phyloP scores from a whole-genome alignment of 768 basidiomycete genomes.

The Lyophyllum decastes region DNA sequence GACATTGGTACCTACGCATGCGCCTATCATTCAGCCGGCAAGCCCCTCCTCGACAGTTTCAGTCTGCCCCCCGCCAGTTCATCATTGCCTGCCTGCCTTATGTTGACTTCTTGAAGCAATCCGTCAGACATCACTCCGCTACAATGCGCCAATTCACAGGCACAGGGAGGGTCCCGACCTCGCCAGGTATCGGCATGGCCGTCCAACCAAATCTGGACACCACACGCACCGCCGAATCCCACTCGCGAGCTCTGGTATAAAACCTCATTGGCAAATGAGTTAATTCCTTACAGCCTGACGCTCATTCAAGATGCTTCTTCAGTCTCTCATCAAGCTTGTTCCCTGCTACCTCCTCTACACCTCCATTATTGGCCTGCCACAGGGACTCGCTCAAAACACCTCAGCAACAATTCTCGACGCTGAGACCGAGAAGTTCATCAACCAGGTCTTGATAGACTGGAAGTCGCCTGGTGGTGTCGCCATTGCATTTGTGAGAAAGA shows the following conservation, averaged over 20 bases:
- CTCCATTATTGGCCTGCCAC: background rate
- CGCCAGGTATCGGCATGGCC: background rate
- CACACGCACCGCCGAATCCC: background rate
- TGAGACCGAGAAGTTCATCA: conserved; percentile 22
- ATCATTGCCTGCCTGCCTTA: background rate
- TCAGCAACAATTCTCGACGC: conserved; percentile 12
- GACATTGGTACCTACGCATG: background rate
- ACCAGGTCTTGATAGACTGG: conserved; percentile 25
- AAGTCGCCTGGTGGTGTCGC: conserved; percentile 28
- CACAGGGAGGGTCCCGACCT: background rate
- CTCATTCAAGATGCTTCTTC: conserved; percentile 7
- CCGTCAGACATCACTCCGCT: background rate
- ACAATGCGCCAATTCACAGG: background rate
- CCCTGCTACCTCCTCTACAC: conserved; percentile 9
- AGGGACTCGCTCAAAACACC: conserved; percentile 3
- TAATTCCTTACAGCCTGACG: conserved; percentile 7
- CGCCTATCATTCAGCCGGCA: background rate
- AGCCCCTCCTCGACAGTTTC: background rate
- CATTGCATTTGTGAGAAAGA: conserved; percentile 27
- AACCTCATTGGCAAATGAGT: background rate
- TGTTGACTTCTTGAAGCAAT: background rate
- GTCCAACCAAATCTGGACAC: background rate
- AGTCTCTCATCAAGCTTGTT: conserved; percentile 8
- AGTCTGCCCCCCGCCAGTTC: background rate
- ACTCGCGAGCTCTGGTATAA: background rate